A percentile compares a stretch with the other conserved stretches of the same genome.
Evolutionary conservation across 139 green algal species (phyloP).

Genomic region (Raphidocelis subcapitata): DNA sequence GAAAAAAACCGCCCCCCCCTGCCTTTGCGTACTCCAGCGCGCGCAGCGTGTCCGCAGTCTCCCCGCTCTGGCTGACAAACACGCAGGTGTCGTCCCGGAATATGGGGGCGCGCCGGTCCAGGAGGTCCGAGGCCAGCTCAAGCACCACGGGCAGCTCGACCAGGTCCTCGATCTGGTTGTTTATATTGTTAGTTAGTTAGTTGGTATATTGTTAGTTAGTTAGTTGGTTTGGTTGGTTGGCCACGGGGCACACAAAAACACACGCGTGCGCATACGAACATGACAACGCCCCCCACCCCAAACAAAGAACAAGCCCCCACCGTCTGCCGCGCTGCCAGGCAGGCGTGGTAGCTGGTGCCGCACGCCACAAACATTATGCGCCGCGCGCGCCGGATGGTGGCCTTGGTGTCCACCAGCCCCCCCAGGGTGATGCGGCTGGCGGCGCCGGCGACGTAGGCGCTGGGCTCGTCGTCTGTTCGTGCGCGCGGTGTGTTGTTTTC

Average conservation of each 20-base stretch:
- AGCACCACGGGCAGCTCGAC: slow-evolving; percentile 80
- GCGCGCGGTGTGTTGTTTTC: no score
- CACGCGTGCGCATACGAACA: no score
- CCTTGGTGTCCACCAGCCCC: slow-evolving; percentile 54
- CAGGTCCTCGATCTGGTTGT: slow-evolving; percentile 41
- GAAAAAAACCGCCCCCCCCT: no score
- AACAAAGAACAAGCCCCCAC: no score
- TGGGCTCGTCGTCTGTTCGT: slow-evolving; percentile 34
- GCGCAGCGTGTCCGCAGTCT: slow-evolving; percentile 87
- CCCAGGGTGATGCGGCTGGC: slow-evolving; percentile 64
- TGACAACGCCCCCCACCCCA: no score
- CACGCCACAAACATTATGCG: slow-evolving; percentile 92
- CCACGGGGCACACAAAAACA: no score
- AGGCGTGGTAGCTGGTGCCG: slow-evolving; percentile 88
- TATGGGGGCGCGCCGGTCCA: slow-evolving; percentile 65
- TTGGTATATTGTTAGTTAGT: no score
- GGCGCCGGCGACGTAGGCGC: slow-evolving; percentile 5
- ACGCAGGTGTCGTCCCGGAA: slow-evolving; percentile 80
- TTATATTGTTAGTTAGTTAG: no score
- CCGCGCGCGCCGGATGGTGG: slow-evolving; percentile 68
- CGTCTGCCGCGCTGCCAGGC: slow-evolving; percentile 66
- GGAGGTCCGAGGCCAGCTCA: slow-evolving; percentile 92
- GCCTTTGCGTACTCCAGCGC: slow-evolving; percentile 60
- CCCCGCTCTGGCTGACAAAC: slow-evolving; percentile 82
- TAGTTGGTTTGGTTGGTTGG: no score